These are phyloP conservation scores for Cucumis cinereus DNA, from an alignment of 306 rosid genomes.

Conservation along the genomic window DNA sequence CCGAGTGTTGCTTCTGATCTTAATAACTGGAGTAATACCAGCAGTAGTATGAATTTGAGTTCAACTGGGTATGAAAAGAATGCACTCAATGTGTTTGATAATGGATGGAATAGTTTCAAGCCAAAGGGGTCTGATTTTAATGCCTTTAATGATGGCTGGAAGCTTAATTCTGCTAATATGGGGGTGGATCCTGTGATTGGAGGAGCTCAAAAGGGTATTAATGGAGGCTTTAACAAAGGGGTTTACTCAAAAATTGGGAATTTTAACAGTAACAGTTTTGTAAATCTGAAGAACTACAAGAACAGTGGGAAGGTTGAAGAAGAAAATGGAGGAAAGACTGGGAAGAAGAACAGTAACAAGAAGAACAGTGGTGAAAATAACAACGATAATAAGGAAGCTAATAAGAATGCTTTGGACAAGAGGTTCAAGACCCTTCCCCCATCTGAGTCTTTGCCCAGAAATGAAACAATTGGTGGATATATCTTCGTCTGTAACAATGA, in stretches of 20 bases:
- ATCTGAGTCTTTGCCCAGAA: constrained; percentile 61
- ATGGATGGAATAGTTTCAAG: constrained; percentile 12
- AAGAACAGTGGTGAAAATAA: constrained; percentile 23
- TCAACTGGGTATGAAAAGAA: constrained; percentile 1
- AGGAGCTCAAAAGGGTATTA: not conserved
- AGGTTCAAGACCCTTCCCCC: constrained; percentile 79
- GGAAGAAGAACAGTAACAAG: constrained; percentile 10
- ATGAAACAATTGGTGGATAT: constrained; percentile 82
- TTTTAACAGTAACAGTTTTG: constrained; percentile 15
- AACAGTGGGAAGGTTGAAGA: constrained; percentile 32
- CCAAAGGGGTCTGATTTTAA: constrained; percentile 21
- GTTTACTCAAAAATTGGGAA: constrained; percentile 47
- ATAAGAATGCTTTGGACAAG: constrained; percentile 42
- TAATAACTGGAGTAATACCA: not conserved
- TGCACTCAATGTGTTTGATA: constrained; percentile 7
- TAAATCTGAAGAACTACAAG: constrained; percentile 40
- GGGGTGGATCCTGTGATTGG: not conserved
- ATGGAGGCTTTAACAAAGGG: constrained; percentile 51
- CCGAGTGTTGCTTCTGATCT: constrained; percentile 13
- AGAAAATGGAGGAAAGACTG: constrained; percentile 29
- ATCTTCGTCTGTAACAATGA: constrained; percentile 96
- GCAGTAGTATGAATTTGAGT: not conserved
- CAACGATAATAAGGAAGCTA: constrained; percentile 31
- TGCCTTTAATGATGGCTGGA: constrained; percentile 18
- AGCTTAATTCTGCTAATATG: constrained; percentile 2